These are phyloP conservation scores for Aspergillus proliferans DNA, from an alignment of 2,329 filamentous ascomycete genomes.

Conservation along the genomic window DNA sequence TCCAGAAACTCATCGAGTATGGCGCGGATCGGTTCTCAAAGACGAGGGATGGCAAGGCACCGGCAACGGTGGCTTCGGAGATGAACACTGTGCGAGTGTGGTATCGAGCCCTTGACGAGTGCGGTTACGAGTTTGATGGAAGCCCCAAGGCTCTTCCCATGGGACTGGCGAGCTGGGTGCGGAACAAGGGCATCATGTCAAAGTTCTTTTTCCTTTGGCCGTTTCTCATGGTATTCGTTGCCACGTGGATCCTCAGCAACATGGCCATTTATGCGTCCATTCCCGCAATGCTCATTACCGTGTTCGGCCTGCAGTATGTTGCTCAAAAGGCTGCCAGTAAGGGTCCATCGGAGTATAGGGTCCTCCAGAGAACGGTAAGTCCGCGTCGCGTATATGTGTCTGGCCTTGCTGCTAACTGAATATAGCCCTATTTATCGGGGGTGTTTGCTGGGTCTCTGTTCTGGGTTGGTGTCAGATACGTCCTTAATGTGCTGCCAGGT, in stretches of 20 bases:
- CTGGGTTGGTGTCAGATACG: constrained; percentile 69
- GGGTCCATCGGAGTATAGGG: constrained; percentile 80
- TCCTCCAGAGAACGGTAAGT: constrained; percentile 78
- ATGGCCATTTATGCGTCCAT: constrained; percentile 69
- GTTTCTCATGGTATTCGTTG: constrained; percentile 65
- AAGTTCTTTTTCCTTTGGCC: constrained; percentile 90
- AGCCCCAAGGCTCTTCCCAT: constrained; percentile 64
- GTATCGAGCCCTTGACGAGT: constrained; percentile 75
- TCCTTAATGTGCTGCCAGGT: constrained; percentile 68
- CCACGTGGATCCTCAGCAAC: constrained; percentile 65
- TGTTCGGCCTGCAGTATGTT: constrained; percentile 65
- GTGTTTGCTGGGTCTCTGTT: constrained; percentile 87
- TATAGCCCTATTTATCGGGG: constrained; percentile 82
- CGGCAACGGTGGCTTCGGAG: constrained; percentile 75
- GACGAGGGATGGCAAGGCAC: constrained; percentile 85
- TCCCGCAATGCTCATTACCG: constrained; percentile 61
- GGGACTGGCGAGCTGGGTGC: constrained; percentile 66
- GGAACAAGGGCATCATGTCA: constrained; percentile 70
- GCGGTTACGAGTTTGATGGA: constrained; percentile 74
- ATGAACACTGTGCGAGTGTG: constrained; percentile 81
- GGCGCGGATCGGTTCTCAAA: constrained; percentile 88
- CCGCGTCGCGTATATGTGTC: background rate
- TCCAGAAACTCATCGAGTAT: constrained; percentile 92
- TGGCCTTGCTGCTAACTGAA: background rate
- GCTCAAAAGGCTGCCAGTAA: constrained; percentile 73